phyloP scores from a whole-genome alignment of 2,329 filamentous ascomycete genomes.

The Trichoderma sp. region DNA sequence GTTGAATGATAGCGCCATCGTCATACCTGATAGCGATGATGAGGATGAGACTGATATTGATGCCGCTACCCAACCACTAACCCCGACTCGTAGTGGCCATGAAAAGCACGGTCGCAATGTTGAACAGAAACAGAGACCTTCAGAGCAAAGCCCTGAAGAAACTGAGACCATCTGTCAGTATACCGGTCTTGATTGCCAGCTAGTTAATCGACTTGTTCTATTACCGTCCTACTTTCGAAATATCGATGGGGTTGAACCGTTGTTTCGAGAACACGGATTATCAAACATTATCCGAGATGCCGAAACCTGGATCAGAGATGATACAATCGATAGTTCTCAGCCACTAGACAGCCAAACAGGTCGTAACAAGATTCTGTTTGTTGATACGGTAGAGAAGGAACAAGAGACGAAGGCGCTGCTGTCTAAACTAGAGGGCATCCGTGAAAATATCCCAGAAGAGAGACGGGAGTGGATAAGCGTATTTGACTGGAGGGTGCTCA shows the following conservation, averaged over 20 bases:
- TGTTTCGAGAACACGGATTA: conserved; percentile 46
- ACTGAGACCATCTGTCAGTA: conserved; percentile 33
- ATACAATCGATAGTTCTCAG: conserved; percentile 11
- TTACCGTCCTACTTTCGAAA: conserved; percentile 43
- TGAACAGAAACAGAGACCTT: neutral
- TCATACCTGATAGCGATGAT: conserved; percentile 13
- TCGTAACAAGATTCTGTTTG: conserved; percentile 38
- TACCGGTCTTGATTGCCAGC: conserved; percentile 36
- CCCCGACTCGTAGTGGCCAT: neutral
- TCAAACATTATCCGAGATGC: conserved; percentile 35
- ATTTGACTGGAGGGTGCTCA: conserved; percentile 49
- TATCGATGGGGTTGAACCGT: conserved; percentile 36
- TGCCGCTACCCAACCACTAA: neutral
- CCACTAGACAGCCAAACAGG: neutral
- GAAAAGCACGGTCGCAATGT: neutral
- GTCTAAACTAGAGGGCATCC: conserved; percentile 31
- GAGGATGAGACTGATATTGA: neutral
- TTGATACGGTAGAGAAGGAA: conserved; percentile 38
- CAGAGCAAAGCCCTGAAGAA: neutral
- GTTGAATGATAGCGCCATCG: neutral
- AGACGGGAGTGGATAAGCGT: conserved; percentile 40
- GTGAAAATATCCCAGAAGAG: conserved; percentile 29
- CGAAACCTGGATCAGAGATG: conserved; percentile 33
- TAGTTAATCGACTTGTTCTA: conserved; percentile 40
- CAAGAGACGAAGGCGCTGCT: conserved; percentile 37